Evolutionary conservation across 176 grass and related monocot species (phyloP).

Genomic region (Triticum turgidum): DNA sequence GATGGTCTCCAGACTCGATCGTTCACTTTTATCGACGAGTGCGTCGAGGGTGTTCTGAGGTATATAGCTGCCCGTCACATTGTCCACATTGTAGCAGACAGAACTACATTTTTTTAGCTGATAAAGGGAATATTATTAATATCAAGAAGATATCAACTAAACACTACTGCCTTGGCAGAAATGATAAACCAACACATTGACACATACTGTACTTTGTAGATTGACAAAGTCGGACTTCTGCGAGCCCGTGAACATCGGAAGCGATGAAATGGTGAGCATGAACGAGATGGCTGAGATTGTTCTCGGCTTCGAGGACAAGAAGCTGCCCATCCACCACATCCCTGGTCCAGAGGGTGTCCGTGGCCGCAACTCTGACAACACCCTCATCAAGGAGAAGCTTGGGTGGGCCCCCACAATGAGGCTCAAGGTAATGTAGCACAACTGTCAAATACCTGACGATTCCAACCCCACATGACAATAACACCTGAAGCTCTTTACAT

Average conservation of each 20-base stretch:
- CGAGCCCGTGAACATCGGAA: slow-evolving; percentile 74
- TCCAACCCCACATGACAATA: not conserved
- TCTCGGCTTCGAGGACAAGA: slow-evolving; percentile 49
- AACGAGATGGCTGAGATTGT: slow-evolving; percentile 66
- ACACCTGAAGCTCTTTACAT: not conserved
- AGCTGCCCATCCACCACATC: slow-evolving; percentile 62
- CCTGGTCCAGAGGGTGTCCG: slow-evolving; percentile 60
- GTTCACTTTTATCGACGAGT: slow-evolving; percentile 78
- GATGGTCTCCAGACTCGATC: slow-evolving; percentile 57
- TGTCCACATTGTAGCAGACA: not conserved
- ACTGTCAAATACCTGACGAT: not conserved
- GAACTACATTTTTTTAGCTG: not conserved
- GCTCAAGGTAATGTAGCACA: slow-evolving; percentile 42
- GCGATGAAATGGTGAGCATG: slow-evolving; percentile 85
- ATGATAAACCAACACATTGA: not conserved
- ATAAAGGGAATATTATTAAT: not conserved
- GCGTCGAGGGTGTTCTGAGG: slow-evolving; percentile 67
- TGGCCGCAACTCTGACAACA: slow-evolving; percentile 62
- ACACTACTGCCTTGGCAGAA: not conserved
- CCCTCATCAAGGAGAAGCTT: slow-evolving; percentile 63
- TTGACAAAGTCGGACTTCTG: slow-evolving; percentile 67
- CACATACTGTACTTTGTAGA: slow-evolving; percentile 18
- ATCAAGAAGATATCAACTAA: not conserved
- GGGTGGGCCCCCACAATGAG: slow-evolving; percentile 71
- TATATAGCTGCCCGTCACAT: not conserved